Conservation (phyloP, 1,284 basidiomycete genomes). For the Lentinus polychrous region DNA sequence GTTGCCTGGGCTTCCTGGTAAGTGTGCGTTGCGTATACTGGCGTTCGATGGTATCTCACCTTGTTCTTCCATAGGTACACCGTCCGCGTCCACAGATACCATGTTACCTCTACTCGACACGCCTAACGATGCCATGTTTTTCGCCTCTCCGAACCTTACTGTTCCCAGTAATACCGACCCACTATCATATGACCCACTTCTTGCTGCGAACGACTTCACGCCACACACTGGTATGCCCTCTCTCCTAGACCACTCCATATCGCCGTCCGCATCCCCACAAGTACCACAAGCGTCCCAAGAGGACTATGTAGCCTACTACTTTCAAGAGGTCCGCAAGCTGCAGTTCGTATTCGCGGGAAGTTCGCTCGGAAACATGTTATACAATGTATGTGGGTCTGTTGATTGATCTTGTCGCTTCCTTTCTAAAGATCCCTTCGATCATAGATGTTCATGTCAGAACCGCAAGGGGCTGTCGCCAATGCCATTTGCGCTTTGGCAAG, state of each 20-base stretch:
- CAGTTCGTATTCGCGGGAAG: conserved; percentile 54
- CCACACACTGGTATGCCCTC: conserved; percentile 1
- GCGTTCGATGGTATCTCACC: too few relatives aligned
- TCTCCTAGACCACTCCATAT: not conserved
- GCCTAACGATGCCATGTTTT: conserved; percentile 5
- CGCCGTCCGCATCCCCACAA: conserved; percentile 7
- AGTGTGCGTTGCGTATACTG: not conserved
- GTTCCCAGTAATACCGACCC: conserved; percentile 12
- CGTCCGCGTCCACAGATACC: too few relatives aligned
- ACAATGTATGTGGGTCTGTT: conserved; percentile 38
- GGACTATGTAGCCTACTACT: conserved; percentile 60
- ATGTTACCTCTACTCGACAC: conserved; percentile 5
- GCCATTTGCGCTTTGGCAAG: conserved; percentile 71
- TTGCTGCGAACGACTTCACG: conserved; percentile 10
- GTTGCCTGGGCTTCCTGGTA: conserved; percentile 14
- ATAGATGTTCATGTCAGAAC: conserved; percentile 58
- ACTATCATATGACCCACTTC: conserved; percentile 10
- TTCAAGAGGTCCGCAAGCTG: conserved; percentile 53
- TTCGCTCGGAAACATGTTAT: conserved; percentile 49
- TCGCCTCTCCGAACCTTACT: conserved; percentile 11
- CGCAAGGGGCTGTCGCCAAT: conserved; percentile 59
- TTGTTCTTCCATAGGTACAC: too few relatives aligned
- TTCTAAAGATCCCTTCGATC: conserved; percentile 8
- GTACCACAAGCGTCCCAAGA: conserved; percentile 14
- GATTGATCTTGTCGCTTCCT: conserved; percentile 4